Evolutionary conservation across 192 early-diverging fungal genomes (phyloP).

Genomic region (Rhizophagus clarus): DNA sequence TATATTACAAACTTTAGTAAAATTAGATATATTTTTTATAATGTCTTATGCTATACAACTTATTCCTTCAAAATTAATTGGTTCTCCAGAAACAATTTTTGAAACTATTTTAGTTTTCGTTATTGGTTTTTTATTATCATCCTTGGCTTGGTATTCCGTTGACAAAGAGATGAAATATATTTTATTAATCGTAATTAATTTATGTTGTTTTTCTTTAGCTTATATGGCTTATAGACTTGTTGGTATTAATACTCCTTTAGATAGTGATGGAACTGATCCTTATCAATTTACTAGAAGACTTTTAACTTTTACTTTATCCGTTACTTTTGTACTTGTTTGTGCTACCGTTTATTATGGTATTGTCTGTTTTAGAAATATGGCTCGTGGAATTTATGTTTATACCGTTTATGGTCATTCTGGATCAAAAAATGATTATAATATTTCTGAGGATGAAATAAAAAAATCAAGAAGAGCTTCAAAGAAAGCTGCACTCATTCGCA

Average conservation of each 20-base stretch:
- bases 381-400: constrained; percentile 24
- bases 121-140: constrained; percentile 31
- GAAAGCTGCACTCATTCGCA: too few relatives aligned
- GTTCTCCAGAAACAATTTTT: constrained; percentile 30
- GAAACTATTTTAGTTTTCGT: constrained; percentile 44
- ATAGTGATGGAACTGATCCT: constrained; percentile 31
- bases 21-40: constrained; percentile 48
- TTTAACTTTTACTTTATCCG: constrained; percentile 40
- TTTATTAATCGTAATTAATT: constrained; percentile 32
- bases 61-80: constrained; percentile 41
- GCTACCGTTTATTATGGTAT: constrained; percentile 29
- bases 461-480: too few relatives aligned
- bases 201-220: neutral
- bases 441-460: too few relatives aligned
- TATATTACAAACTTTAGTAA: constrained; percentile 45
- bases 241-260: neutral
- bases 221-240: neutral
- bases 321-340: constrained; percentile 29
- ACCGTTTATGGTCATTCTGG: neutral
- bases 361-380: constrained; percentile 31
- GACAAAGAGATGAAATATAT: constrained; percentile 41
- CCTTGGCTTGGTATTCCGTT: constrained; percentile 36
- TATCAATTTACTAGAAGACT: constrained; percentile 47
- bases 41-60: constrained; percentile 47
- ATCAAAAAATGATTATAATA: too few relatives aligned